A percentile compares a stretch with the other conserved stretches of the same genome.
Conservation (phyloP, 2,329 filamentous ascomycete species). For the Neoscytalidium dimidiatum region DNA sequence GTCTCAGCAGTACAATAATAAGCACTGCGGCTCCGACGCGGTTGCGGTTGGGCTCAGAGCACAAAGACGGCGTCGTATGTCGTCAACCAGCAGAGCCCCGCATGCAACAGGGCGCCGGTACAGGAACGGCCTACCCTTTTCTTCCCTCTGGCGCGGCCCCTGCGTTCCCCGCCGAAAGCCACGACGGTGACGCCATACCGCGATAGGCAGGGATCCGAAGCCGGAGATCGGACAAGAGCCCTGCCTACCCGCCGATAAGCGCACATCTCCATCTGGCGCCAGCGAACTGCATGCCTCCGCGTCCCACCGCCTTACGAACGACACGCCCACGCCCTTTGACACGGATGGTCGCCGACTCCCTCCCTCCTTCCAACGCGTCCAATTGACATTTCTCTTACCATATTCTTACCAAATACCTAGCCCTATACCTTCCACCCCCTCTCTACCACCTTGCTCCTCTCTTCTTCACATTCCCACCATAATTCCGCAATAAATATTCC, state of each 20-base stretch:
- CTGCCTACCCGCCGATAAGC: constrained; percentile 12
- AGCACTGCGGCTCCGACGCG: not conserved
- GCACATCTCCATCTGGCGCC: constrained; percentile 14
- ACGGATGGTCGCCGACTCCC: not conserved
- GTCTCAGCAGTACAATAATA: not conserved
- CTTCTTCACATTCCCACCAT: not conserved
- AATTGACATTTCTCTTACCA: constrained; percentile 4
- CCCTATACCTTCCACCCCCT: not conserved
- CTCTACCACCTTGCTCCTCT: not conserved
- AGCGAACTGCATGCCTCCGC: not conserved
- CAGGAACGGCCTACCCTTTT: not conserved
- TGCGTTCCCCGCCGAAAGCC: not conserved
- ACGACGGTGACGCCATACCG: not conserved
- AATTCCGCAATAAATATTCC: not conserved
- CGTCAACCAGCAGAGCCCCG: not conserved
- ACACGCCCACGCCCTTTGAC: not conserved
- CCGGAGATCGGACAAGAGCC: constrained; percentile 11
- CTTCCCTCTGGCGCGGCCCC: not conserved
- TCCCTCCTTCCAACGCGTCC: not conserved
- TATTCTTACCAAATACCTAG: not conserved
- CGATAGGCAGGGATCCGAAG: constrained; percentile 7
- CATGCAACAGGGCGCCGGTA: no score
- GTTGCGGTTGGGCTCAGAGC: not conserved
- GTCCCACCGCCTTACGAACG: not conserved
- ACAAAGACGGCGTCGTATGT: not conserved